phyloP scores from a whole-genome alignment of 768 basidiomycete species.

The Trametes cinnabarina region DNA sequence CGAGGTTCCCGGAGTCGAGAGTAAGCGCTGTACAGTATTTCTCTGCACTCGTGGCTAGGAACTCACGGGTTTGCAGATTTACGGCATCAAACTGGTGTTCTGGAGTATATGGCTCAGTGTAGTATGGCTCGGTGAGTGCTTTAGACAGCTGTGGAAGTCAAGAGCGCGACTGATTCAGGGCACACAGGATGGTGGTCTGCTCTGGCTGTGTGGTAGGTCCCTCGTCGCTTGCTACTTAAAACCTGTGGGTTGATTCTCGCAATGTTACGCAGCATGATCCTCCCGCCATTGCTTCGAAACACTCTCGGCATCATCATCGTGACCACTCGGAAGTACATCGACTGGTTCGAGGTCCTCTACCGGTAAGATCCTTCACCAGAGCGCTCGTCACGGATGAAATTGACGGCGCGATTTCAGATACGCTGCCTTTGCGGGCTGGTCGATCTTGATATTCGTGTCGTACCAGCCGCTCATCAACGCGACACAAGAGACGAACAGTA shows the following conservation, averaged over 20 bases:
- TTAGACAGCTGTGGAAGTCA: not conserved
- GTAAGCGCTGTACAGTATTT: conserved; percentile 34
- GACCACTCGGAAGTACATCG: conserved; percentile 69
- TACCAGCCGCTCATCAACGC: conserved; percentile 66
- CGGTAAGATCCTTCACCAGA: conserved; percentile 37
- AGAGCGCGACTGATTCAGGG: not conserved
- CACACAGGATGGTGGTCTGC: conserved; percentile 72
- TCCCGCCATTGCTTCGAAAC: conserved; percentile 51
- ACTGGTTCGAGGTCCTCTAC: conserved; percentile 68
- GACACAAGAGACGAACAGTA: conserved; percentile 32
- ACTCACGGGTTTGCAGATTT: conserved; percentile 39
- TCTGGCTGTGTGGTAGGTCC: conserved; percentile 58
- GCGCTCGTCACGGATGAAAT: not conserved
- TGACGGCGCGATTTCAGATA: conserved; percentile 39
- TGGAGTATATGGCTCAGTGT: conserved; percentile 87
- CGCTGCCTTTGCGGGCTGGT: conserved; percentile 69
- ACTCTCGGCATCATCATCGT: conserved; percentile 77
- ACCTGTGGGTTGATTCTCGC: not conserved
- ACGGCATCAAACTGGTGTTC: conserved; percentile 61
- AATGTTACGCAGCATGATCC: conserved; percentile 28
- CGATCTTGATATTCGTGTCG: conserved; percentile 62
- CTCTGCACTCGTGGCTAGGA: not conserved
- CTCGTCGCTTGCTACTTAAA: not conserved
- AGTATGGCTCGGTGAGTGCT: conserved; percentile 63
- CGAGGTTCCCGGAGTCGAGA: conserved; percentile 46